Conservation (phyloP, 2,329 filamentous ascomycete species). For the Acephala macrosclerotiorum region DNA sequence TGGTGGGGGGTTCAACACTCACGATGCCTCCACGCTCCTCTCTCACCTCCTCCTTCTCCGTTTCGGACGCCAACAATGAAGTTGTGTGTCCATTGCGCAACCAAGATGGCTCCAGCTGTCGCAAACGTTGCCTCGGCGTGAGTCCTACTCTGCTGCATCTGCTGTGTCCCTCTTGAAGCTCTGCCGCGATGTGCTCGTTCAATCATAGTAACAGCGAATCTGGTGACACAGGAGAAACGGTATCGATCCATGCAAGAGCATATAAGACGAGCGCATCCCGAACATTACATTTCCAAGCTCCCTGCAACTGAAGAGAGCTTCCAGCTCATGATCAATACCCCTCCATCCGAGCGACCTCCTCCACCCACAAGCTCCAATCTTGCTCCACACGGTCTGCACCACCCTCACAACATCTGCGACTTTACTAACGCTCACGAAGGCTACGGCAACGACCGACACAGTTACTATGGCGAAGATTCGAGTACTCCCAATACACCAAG, state of each 20-base stretch:
- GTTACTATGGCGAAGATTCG: slow-evolving; percentile 71
- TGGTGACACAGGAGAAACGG: slow-evolving; percentile 76
- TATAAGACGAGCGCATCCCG: slow-evolving; percentile 94
- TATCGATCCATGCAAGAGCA: slow-evolving; percentile 99
- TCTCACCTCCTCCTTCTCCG: slow-evolving; percentile 88
- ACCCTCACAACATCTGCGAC: slow-evolving; percentile 22
- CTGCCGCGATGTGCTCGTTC: slow-evolving; percentile 38
- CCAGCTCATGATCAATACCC: slow-evolving; percentile 91
- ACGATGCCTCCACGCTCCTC: slow-evolving; percentile 87
- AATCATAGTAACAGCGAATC: slow-evolving; percentile 44
- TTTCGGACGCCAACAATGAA: slow-evolving; percentile 92
- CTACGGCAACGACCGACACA: slow-evolving; percentile 69
- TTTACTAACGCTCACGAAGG: slow-evolving; percentile 45
- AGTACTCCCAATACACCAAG: slow-evolving; percentile 74
- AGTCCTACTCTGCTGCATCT: slow-evolving; percentile 59
- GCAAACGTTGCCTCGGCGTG: slow-evolving; percentile 97
- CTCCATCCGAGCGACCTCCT: slow-evolving; percentile 61
- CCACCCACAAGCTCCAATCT: slow-evolving; percentile 40
- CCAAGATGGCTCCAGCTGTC: slow-evolving; percentile 95
- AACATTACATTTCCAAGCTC: slow-evolving; percentile 97
- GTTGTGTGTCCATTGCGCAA: slow-evolving; percentile 96
- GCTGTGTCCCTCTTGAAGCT: slow-evolving; percentile 39
- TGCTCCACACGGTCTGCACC: slow-evolving; percentile 39
- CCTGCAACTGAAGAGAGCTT: slow-evolving; percentile 99
- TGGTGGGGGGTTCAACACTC: slow-evolving; percentile 62